Evolutionary conservation across 257 asterid genomes (phyloP).

Genomic region (Nemophila menziesii): DNA sequence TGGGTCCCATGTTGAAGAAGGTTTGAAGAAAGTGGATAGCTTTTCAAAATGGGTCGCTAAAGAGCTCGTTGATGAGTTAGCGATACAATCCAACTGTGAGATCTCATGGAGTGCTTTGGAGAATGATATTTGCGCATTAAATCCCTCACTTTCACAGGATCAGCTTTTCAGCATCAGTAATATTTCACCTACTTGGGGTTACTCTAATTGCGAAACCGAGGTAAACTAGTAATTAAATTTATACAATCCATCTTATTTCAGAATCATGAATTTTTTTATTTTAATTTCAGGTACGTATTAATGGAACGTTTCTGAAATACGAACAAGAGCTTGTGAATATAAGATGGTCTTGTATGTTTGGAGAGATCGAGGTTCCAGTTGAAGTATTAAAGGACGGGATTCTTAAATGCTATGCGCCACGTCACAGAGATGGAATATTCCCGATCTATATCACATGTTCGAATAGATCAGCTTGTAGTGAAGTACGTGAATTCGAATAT

Average conservation of each 20-base stretch:
- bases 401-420: slow-evolving; percentile 63
- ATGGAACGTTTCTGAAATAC: slow-evolving; percentile 58
- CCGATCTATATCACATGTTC: slow-evolving; percentile 75
- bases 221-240: no score
- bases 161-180: slow-evolving; percentile 76
- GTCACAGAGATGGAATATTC: slow-evolving; percentile 50
- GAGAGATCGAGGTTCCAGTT: slow-evolving; percentile 73
- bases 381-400: slow-evolving; percentile 51
- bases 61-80: slow-evolving; percentile 58
- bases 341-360: slow-evolving; percentile 87
- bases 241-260: background rate
- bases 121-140: slow-evolving; percentile 44
- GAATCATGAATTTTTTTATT: background rate
- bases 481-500: slow-evolving; percentile 71
- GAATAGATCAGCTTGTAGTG: slow-evolving; percentile 81
- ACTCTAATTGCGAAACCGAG: slow-evolving; percentile 50
- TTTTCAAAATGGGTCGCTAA: slow-evolving; percentile 85
- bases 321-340: slow-evolving; percentile 30
- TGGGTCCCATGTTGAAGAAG: slow-evolving; percentile 47
- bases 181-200: slow-evolving; percentile 67
- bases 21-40: slow-evolving; percentile 93
- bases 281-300: slow-evolving; percentile 40
- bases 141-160: slow-evolving; percentile 68
- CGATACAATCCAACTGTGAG: slow-evolving; percentile 45
- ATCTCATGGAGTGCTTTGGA: slow-evolving; percentile 64